Evolutionary conservation across 768 basidiomycete genomes (phyloP), one percentile per base, ranked within the genome.

Genomic region (Sutorius australiensis): DNA sequence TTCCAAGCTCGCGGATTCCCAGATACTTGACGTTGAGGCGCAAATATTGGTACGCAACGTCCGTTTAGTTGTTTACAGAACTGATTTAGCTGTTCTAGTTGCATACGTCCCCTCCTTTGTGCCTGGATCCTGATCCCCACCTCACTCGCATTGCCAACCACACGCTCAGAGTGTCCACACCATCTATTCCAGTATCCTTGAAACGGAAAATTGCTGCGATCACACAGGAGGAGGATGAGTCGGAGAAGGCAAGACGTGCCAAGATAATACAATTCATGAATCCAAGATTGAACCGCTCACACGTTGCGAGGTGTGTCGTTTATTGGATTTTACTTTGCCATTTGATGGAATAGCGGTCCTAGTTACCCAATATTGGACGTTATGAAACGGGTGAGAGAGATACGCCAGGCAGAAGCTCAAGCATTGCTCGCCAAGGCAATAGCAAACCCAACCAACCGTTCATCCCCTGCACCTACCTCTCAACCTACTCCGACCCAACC

Each of bases 251-350:
- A 28, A 81, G 86, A 43, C 79, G 84, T 46, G 73, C 78, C 19
- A 89, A 89, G 75, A 81, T 93, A 50, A 79, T 88, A 74, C 80
- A 87, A 50, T 89, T 84, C 72, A 89, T 89, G 88, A 81, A 81
- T 47, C 87, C 88, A 10, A 77, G 58, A 73, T 71, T 54, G 70
- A 81, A 64, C 61, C 74, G 58, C 19, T 72, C 78, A 51, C 61
- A 68, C 49, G 70, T 73, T 16, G 79, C 83, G 44, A 82, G 68
- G 84, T 86, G 71, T 47, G 66, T 66, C 7, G 32, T 55, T 54
- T 45, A 31, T 53, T 30, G 19, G 40, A 43, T 17, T 16, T 31
- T 47, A 21, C 30, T 39, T 27, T 13, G 9, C 42, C 24, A 48
- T 32, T 32, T 59, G 45, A 51, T 57, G 40, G 43, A 51, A 36